Evolutionary conservation across 1,284 basidiomycete genomes (phyloP), one percentile per base, ranked within the genome.

Genomic region (Leccinum huronense): DNA sequence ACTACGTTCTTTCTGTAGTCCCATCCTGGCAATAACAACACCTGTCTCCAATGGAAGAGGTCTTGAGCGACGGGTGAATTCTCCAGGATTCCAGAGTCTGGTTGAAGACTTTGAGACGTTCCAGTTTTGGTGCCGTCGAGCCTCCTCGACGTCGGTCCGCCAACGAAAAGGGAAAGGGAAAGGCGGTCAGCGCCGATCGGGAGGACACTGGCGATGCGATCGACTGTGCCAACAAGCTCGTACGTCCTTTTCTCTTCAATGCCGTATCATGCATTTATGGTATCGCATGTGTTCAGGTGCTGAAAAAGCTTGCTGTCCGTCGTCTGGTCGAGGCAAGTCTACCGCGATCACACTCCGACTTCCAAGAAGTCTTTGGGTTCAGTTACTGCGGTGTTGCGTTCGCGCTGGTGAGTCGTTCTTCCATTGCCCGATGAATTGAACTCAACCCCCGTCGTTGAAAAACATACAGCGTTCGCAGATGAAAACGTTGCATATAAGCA

Each of bases 281-380:
- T n/a, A 36, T 55, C 4, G n/a, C 16, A 5, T 9, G 13, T 33
- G 8, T 23, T 2, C 61, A 85, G 84, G 72, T 77, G 27, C 73
- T 85, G 45, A 85, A 85, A 72, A 77, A 77, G 61, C 69, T 76
- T 27, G 73, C 80, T 3, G 76, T 79, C 9, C 73, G 72, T 5
- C 75, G 75, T 56, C 76, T 86, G 1, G 69, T 73, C 2, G 70
- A 72, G 9, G 81, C 71, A 65, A 81, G 81, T 1, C 77, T 90
- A 40, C 72, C 79, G 11, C 88, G 86, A 70, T 75, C 80, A 1
- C 83, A 90, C 68, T 71, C 81, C 0, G 86, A 88, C 53, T 90
- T 87, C 73, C 86, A 84, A 65, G 85, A 87, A 3, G 70, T 86
- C 13, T 86, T 80, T 60, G 79, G 78, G 1, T 80, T 76, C 68